Evolutionary conservation across 108 stramenopile genomes (phyloP).

Genomic region (Craspedostauros australis): DNA sequence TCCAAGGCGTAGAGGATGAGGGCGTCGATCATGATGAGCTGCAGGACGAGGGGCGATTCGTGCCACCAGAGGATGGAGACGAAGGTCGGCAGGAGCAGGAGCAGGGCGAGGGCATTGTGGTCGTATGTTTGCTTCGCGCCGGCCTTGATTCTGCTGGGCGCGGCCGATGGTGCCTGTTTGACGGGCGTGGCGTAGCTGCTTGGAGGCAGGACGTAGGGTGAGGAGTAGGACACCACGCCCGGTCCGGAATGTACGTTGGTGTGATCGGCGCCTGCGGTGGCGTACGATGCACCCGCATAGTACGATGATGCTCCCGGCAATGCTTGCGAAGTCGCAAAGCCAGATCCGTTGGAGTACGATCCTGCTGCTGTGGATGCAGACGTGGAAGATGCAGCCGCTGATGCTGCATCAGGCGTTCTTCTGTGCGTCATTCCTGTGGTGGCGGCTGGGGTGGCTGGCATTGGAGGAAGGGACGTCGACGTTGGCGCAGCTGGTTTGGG

Average conservation of each 20-base stretch:
- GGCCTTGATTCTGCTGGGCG: not conserved
- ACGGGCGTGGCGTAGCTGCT: not conserved
- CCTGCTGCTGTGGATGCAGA: no score
- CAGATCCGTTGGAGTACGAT: no score
- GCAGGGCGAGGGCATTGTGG: slow-evolving; percentile 31
- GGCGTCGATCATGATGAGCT: slow-evolving; percentile 29
- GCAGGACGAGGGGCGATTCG: slow-evolving; percentile 39
- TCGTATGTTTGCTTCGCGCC: not conserved
- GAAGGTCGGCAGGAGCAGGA: slow-evolving; percentile 43
- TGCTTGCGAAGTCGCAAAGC: no score
- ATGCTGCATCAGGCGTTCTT: not conserved
- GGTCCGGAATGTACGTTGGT: not conserved
- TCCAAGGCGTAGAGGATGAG: slow-evolving; percentile 54
- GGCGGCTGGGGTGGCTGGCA: not conserved
- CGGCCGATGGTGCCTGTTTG: no score
- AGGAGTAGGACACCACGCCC: not conserved
- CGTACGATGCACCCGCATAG: not conserved
- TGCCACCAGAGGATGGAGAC: slow-evolving; percentile 44
- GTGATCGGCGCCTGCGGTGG: slow-evolving; percentile 1
- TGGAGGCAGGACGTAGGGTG: not conserved
- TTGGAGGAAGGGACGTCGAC: not conserved
- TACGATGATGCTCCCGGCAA: no score
- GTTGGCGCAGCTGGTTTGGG: not conserved
- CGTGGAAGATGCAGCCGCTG: no score
- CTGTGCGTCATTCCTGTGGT: not conserved